These are phyloP conservation scores for Phytopythium ostracodes DNA, from an alignment of 352 stramenopile species.

Conservation along the genomic window DNA sequence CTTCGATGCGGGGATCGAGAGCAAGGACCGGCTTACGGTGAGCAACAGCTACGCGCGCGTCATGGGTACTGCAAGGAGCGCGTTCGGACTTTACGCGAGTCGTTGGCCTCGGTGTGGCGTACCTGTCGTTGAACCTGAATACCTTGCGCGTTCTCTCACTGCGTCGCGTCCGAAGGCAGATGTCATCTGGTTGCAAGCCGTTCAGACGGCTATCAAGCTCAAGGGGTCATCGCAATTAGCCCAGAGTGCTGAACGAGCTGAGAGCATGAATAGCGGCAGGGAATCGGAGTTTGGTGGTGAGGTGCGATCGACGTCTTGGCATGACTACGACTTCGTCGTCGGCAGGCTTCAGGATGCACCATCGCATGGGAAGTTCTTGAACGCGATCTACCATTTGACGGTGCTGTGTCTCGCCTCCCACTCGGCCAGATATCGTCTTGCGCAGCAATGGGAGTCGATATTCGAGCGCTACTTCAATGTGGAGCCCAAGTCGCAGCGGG, in stretches of 20 bases:
- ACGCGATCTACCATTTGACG: slow-evolving; percentile 55
- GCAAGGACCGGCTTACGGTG: background rate
- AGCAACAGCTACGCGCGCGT: background rate
- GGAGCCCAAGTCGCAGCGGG: slow-evolving; percentile 37
- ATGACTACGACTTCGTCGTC: slow-evolving; percentile 25
- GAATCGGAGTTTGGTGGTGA: background rate
- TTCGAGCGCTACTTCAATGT: slow-evolving; percentile 44
- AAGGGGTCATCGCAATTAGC: background rate
- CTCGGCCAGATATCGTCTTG: slow-evolving; percentile 20
- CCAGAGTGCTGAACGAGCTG: background rate
- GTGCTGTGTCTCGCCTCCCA: slow-evolving; percentile 25
- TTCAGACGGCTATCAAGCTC: background rate
- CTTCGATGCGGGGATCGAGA: background rate
- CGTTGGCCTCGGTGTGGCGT: slow-evolving; percentile 35
- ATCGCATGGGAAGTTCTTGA: slow-evolving; percentile 60
- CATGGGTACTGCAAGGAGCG: slow-evolving; percentile 4
- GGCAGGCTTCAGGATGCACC: slow-evolving; percentile 31
- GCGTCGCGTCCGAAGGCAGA: background rate
- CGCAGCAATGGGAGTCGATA: slow-evolving; percentile 32
- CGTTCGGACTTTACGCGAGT: slow-evolving; percentile 38
- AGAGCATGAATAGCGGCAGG: background rate
- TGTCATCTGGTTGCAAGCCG: background rate
- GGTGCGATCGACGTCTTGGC: background rate
- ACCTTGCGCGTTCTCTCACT: background rate
- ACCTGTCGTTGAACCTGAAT: background rate